Evolutionary conservation across 768 basidiomycete species (phyloP), one percentile per base, ranked within the genome.

Genomic region (Ramaria sp.): DNA sequence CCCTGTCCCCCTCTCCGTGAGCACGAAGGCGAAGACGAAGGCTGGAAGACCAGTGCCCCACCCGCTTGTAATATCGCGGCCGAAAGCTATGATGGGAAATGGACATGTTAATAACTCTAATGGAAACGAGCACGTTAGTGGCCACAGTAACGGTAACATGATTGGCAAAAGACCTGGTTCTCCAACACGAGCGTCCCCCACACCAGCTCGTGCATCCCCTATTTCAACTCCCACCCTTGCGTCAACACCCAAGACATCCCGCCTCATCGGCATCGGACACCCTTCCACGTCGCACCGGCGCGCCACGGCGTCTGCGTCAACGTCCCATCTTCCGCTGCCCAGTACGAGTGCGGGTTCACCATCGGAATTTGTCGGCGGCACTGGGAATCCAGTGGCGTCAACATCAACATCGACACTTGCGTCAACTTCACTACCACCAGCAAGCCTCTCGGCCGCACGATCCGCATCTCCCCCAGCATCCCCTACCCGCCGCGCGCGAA

Each of bases 251-350:
- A 46, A 45, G 22, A 20, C 27, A 22, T 55, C 54, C n/a, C 54
- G 54, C 37, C 15, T 55, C 20, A 55, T 55, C 30, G 54, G 54
- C 9, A 12, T 55, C 41, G 54, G 54, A n/a, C 54, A 55, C 19
- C 54, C 54, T 7, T 55, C 54, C 39, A 55, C 54, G 42, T 45
- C 41, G 22, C 17, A 20, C 20, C 54, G 54, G 19, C 45, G 45
- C 45, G 1, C 19, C 11, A 10, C 1, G 19, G 45, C 45, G 10
- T 46, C 45, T 27, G 19, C 19, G 19, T 46, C 45, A 13, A 46
- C 45, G 7, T 46, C 45, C 2, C 45, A 46, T 27, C 24, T 46
- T 19, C 45, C 45, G 10, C 10, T 46, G 10, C n/a, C 45, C 2
- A 7, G 34, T 37, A 4, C 34, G 27, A 27, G 27, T 27, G 27